phyloP scores from a whole-genome alignment of 805 yeast genomes.

The Candida arabinofermentans region DNA sequence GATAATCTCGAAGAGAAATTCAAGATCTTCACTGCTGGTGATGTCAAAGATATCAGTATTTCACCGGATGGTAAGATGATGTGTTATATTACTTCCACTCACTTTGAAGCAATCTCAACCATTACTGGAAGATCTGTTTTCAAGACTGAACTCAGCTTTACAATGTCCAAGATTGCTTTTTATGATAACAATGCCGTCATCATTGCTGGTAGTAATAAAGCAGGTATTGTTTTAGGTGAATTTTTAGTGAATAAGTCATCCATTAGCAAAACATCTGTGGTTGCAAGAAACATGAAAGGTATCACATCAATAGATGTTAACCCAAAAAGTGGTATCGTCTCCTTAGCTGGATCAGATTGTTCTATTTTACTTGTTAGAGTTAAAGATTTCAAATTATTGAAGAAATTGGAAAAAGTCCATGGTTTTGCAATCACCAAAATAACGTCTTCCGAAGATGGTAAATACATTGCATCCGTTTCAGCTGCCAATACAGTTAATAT shows the following conservation, averaged over 20 bases:
- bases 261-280: conserved; percentile 37
- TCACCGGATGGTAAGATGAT: conserved; percentile 64
- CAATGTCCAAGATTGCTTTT: conserved; percentile 30
- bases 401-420: conserved; percentile 59
- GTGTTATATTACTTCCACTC: conserved; percentile 55
- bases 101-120: conserved; percentile 50
- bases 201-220: conserved; percentile 42
- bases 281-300: conserved; percentile 49
- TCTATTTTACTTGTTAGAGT: conserved; percentile 56
- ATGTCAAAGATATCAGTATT: conserved; percentile 62
- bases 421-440: conserved; percentile 74
- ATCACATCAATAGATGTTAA: conserved; percentile 50
- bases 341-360: conserved; percentile 62
- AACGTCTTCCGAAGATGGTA: conserved; percentile 64
- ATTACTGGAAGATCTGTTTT: conserved; percentile 40
- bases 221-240: conserved; percentile 41
- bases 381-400: conserved; percentile 47
- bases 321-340: conserved; percentile 37
- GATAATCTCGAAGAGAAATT: conserved; percentile 49
- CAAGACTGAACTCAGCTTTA: conserved; percentile 22
- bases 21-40: conserved; percentile 49
- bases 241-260: conserved; percentile 40
- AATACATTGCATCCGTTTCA: conserved; percentile 64
- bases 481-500: conserved; percentile 74
- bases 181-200: conserved; percentile 33